phyloP scores from a whole-genome alignment of 768 basidiomycete genomes.

The Butyriboletus loyo region DNA sequence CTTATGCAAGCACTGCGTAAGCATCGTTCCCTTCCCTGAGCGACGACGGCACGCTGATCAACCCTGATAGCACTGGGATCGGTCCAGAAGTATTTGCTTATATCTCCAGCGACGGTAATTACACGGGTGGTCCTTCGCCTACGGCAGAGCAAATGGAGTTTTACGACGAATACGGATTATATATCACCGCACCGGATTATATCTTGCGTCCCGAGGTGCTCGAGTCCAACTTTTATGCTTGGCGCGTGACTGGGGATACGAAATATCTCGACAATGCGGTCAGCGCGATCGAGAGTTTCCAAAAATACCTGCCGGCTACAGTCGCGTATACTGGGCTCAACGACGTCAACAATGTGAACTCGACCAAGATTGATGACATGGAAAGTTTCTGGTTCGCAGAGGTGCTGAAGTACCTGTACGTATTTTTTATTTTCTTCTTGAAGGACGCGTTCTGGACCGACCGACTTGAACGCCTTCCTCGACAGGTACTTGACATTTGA shows the following conservation, averaged over 20 bases:
- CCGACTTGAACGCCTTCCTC: background rate
- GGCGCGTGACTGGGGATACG: conserved; percentile 63
- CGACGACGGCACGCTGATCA: background rate
- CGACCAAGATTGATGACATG: conserved; percentile 54
- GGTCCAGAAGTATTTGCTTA: conserved; percentile 71
- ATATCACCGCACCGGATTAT: conserved; percentile 52
- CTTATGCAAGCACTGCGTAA: conserved; percentile 68
- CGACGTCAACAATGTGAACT: conserved; percentile 48
- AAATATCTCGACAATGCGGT: conserved; percentile 68
- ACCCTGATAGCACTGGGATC: conserved; percentile 59
- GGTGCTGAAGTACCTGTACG: conserved; percentile 70
- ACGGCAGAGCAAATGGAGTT: conserved; percentile 43
- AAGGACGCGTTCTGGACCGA: background rate
- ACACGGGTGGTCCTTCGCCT: conserved; percentile 48
- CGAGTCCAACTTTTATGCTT: conserved; percentile 80
- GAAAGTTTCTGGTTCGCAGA: conserved; percentile 73
- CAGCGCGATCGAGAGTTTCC: conserved; percentile 56
- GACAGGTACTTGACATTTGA: conserved; percentile 70
- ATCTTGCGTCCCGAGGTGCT: conserved; percentile 74
- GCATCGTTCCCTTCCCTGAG: conserved; percentile 8
- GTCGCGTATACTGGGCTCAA: conserved; percentile 56
- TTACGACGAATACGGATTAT: conserved; percentile 62
- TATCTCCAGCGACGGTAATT: conserved; percentile 59
- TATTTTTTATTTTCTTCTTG: conserved; percentile 6
- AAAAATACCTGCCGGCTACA: conserved; percentile 44